These are phyloP conservation scores for Castanospermum australe DNA, from an alignment of 306 rosid species.

Conservation along the genomic window DNA sequence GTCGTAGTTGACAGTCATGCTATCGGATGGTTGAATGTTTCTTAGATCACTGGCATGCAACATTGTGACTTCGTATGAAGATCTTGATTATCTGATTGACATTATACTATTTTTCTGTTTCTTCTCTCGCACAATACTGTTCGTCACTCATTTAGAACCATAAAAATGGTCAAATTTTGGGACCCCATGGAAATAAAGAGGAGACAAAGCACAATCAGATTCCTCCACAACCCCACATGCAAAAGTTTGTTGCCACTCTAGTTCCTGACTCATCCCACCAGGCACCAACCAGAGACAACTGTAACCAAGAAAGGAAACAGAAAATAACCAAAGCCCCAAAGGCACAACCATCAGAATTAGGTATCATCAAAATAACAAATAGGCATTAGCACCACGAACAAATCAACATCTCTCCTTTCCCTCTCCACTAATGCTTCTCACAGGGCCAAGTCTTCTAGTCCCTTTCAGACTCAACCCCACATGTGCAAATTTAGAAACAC, in stretches of 20 bases:
- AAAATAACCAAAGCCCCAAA: constrained; percentile 1
- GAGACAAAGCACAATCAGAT: constrained; percentile 38
- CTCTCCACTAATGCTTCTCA: constrained; percentile 32
- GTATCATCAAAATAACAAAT: constrained; percentile 8
- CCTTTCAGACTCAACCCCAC: constrained; percentile 37
- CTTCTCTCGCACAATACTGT: neutral
- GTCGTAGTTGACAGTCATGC: no score
- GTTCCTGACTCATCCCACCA: constrained; percentile 32
- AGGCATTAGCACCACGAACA: constrained; percentile 7
- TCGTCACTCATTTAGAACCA: constrained; percentile 20
- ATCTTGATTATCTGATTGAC: no score
- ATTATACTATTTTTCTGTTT: no score
- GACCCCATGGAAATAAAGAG: constrained; percentile 31
- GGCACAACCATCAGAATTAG: constrained; percentile 15
- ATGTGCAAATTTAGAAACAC: constrained; percentile 45
- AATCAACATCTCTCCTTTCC: constrained; percentile 22
- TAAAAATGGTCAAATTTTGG: constrained; percentile 20
- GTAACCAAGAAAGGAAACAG: constrained; percentile 4
- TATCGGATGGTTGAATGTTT: no score
- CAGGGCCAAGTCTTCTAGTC: constrained; percentile 42
- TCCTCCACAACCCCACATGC: constrained; percentile 45
- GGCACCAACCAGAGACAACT: constrained; percentile 5
- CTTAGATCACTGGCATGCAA: no score
- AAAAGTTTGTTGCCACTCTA: constrained; percentile 39
- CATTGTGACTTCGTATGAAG: no score